Conservation (phyloP, 768 basidiomycete genomes). For the Kwoniella bestiolae region DNA sequence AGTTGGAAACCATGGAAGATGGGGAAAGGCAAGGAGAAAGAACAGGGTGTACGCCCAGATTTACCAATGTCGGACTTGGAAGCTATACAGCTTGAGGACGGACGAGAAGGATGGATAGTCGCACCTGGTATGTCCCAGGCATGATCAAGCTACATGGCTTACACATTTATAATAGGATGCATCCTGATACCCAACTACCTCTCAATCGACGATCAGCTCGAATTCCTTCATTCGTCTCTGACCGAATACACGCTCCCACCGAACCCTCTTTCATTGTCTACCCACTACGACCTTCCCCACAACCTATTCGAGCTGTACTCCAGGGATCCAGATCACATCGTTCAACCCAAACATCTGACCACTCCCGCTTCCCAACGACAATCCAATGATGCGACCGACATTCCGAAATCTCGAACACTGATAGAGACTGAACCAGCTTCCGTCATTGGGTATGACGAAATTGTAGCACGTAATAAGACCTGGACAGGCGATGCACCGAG, state of each 20-base stretch:
- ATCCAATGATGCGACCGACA: constrained; percentile 19
- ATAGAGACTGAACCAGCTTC: constrained; percentile 74
- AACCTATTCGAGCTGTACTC: constrained; percentile 74
- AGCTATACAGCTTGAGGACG: constrained; percentile 25
- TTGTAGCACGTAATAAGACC: constrained; percentile 67
- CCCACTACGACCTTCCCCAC: constrained; percentile 76
- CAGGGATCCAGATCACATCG: constrained; percentile 24
- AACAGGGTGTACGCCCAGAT: constrained; percentile 25
- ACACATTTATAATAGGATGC: constrained; percentile 65
- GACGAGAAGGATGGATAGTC: constrained; percentile 39
- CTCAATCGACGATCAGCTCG: constrained; percentile 66
- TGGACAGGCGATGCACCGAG: constrained; percentile 67
- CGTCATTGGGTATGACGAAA: constrained; percentile 63
- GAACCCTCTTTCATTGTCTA: constrained; percentile 87
- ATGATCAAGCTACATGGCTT: not conserved
- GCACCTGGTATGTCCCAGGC: constrained; percentile 39
- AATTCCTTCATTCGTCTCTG: constrained; percentile 74
- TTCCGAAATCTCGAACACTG: constrained; percentile 61
- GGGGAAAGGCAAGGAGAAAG: constrained; percentile 40
- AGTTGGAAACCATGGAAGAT: constrained; percentile 3
- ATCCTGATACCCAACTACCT: constrained; percentile 81
- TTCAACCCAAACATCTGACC: constrained; percentile 35
- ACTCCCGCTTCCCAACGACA: not conserved
- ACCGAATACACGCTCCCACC: constrained; percentile 73
- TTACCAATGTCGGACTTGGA: constrained; percentile 21